Conservation (phyloP, 2,329 filamentous ascomycete genomes). For the Pleoardoris graminearum region DNA sequence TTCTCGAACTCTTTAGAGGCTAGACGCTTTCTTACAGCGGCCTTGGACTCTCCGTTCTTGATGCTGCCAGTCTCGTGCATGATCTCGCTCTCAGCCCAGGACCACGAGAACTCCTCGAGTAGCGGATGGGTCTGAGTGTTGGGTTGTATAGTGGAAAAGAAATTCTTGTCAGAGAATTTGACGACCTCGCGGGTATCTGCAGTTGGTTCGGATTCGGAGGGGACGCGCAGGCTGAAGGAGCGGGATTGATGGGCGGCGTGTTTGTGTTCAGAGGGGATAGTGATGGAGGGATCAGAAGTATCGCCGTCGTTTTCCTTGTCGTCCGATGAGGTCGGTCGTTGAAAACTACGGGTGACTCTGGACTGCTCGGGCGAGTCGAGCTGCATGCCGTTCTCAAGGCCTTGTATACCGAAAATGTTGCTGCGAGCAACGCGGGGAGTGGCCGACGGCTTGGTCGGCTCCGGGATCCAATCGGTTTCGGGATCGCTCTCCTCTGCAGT, state of each 20-base stretch:
- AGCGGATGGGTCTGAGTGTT: slow-evolving; percentile 30
- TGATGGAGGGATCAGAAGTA: slow-evolving; percentile 30
- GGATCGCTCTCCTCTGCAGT: slow-evolving; percentile 36
- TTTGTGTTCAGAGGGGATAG: slow-evolving; percentile 27
- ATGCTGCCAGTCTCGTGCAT: slow-evolving; percentile 27
- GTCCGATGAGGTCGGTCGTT: neutral
- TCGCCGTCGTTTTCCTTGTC: slow-evolving; percentile 23
- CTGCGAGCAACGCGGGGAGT: slow-evolving; percentile 16
- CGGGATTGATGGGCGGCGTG: slow-evolving; percentile 13
- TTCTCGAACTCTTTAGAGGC: slow-evolving; percentile 31
- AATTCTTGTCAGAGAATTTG: slow-evolving; percentile 34
- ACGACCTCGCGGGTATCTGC: slow-evolving; percentile 27
- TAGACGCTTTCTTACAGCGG: slow-evolving; percentile 30
- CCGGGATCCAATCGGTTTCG: slow-evolving; percentile 45
- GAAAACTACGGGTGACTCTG: neutral
- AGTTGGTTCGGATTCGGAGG: slow-evolving; percentile 9
- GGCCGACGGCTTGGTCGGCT: slow-evolving; percentile 26
- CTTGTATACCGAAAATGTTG: slow-evolving; percentile 40
- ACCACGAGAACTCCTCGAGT: slow-evolving; percentile 36
- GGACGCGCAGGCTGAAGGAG: slow-evolving; percentile 28
- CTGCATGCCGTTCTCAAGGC: slow-evolving; percentile 27
- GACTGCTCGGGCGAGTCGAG: slow-evolving; percentile 26
- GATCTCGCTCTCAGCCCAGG: slow-evolving; percentile 33
- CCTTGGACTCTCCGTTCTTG: slow-evolving; percentile 20
- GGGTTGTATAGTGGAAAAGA: slow-evolving; percentile 31